These are phyloP conservation scores for Penicillium sp. DNA, from an alignment of 2,329 filamentous ascomycete genomes.

Conservation along the genomic window DNA sequence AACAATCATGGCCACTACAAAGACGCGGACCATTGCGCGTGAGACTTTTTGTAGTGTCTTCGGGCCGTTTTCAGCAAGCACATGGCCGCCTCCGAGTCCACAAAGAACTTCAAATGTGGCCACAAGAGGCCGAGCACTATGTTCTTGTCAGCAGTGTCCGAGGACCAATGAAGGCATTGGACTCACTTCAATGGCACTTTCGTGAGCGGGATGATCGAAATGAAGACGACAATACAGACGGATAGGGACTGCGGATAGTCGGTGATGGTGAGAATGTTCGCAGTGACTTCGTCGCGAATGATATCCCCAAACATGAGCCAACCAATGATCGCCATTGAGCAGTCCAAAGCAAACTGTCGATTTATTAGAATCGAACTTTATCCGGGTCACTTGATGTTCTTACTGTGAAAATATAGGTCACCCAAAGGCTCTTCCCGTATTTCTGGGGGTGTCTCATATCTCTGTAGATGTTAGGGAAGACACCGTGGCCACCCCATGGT, in stretches of 20 bases:
- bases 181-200: conserved; percentile 81
- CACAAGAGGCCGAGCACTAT: conserved; percentile 74
- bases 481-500: conserved; percentile 67
- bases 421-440: conserved; percentile 69
- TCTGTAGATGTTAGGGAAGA: conserved; percentile 81
- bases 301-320: conserved; percentile 91
- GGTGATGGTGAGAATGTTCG: conserved; percentile 73
- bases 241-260: conserved; percentile 73
- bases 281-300: conserved; percentile 85
- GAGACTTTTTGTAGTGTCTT: conserved; percentile 56
- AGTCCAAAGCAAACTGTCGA: conserved; percentile 70
- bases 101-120: conserved; percentile 77
- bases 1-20: conserved; percentile 69
- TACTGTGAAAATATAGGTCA: conserved; percentile 83
- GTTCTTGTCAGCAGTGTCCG: conserved; percentile 19
- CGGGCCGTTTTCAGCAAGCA: conserved; percentile 26
- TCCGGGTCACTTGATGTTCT: conserved; percentile 29
- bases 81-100: conserved; percentile 62
- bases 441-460: conserved; percentile 81
- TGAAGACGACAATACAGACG: conserved; percentile 78
- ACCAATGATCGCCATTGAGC: conserved; percentile 76
- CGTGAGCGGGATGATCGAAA: conserved; percentile 89
- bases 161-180: neutral
- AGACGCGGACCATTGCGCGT: conserved; percentile 62
- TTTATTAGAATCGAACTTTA: conserved; percentile 11